Conservation (phyloP, 2,329 filamentous ascomycete genomes). For the Graphilbum fragrans region DNA sequence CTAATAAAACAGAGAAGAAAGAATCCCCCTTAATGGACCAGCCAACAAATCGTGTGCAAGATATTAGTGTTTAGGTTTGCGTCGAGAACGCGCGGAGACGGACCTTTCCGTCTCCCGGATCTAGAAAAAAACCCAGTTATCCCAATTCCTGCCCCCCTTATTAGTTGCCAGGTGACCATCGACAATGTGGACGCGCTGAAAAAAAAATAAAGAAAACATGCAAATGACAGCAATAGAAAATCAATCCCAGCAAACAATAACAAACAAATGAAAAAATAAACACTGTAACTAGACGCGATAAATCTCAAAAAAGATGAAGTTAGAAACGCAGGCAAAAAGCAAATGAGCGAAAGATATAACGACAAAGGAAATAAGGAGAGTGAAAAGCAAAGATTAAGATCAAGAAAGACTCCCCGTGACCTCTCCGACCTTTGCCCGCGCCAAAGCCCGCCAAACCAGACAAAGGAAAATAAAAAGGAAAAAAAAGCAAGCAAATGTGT, state of each 20-base stretch:
- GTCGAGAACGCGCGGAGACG: slow-evolving; percentile 13
- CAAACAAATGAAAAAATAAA: not conserved
- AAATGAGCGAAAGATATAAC: not conserved
- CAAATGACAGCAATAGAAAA: slow-evolving; percentile 19
- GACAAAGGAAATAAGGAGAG: not conserved
- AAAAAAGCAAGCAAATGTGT: slow-evolving; percentile 4
- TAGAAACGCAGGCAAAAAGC: not conserved
- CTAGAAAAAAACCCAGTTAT: slow-evolving; percentile 23
- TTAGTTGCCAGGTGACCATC: slow-evolving; percentile 31
- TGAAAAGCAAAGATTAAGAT: slow-evolving; percentile 6
- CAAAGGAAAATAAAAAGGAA: slow-evolving; percentile 8
- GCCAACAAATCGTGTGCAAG: slow-evolving; percentile 31
- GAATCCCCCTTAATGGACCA: slow-evolving; percentile 33
- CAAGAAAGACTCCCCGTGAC: slow-evolving; percentile 10
- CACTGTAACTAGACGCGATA: not conserved
- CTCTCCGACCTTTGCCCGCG: slow-evolving; percentile 9
- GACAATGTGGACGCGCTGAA: slow-evolving; percentile 14
- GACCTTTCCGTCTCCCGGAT: slow-evolving; percentile 19
- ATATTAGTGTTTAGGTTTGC: slow-evolving; percentile 24
- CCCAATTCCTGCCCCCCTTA: slow-evolving; percentile 24
- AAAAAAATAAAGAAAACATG: slow-evolving; percentile 14
- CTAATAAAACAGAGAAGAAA: slow-evolving; percentile 27
- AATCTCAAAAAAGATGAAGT: too few relatives aligned
- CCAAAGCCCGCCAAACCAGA: slow-evolving; percentile 9
- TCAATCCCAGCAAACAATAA: slow-evolving; percentile 7